Evolutionary conservation across 2,329 filamentous ascomycete genomes (phyloP), one percentile per base, ranked within the genome.

Genomic region (Calonectria multiphialidica): DNA sequence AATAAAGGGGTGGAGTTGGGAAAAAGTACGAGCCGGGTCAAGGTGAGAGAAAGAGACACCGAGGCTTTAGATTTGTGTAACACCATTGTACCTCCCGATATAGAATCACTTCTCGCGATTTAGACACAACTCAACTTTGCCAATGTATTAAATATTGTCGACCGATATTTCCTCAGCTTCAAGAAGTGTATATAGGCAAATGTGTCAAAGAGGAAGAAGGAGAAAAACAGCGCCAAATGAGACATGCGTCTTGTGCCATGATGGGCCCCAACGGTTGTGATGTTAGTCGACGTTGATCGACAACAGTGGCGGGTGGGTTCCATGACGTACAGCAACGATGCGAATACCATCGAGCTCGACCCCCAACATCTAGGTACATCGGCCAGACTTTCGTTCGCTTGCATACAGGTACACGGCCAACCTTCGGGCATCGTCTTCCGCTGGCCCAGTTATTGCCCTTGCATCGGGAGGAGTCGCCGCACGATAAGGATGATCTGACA

Each of bases 401-500:
- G 53, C 44, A 55, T 40, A 25, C 57, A 50, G 28, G 35, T 57
- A 44, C 64, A 50, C 44, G 65, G 57, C 49, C 35, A 45, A 57
- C 50, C 53, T 21, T 57, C 64, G 63, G 68, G 30, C 45, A 53
- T 63, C 37, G 69, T 63, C 55, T 59, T 71, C 64, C 69, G 69
- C 57, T 63, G 28, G 63, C 57, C 69, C 69, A 63, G 37, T 67
- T 49, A 55, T 55, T 23, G 47, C 57, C 69, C 69, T 63, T 55
- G 69, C 59, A 47, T 64, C 69, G 69, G 64, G 64, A 68, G 47
- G 69, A 71, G 57, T 70, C 67, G 55, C 71, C 71, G 67, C 33
- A 67, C 77, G 77, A 79, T 79, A 79, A 79, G 77, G 72, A 79
- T 79, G 77, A 79, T 79, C 77, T 79, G 77, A 79, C 72, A 71